Evolutionary conservation across 2,329 filamentous ascomycete species (phyloP).

Genomic region (Venturia aucupariae): DNA sequence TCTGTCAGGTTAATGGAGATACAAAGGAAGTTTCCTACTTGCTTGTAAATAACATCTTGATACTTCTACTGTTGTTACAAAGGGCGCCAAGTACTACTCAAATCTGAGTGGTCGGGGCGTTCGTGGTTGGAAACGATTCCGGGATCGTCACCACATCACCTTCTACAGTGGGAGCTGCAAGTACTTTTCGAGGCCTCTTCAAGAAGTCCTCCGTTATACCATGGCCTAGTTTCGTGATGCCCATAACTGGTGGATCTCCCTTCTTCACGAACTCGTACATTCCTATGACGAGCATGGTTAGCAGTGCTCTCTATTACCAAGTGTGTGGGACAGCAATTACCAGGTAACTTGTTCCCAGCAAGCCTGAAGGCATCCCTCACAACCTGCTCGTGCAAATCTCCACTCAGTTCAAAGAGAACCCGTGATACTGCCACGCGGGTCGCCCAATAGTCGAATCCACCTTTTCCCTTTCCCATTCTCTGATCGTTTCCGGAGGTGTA

Average conservation of each 20-base stretch:
- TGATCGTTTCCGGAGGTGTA: slow-evolving; percentile 94
- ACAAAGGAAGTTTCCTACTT: neutral
- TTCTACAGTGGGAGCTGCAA: neutral
- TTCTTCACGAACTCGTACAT: slow-evolving; percentile 91
- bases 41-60: neutral
- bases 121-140: neutral
- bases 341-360: slow-evolving; percentile 89
- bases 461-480: slow-evolving; percentile 99
- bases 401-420: slow-evolving; percentile 86
- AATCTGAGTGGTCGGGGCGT: neutral
- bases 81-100: neutral
- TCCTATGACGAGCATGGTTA: slow-evolving; percentile 36
- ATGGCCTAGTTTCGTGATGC: slow-evolving; percentile 76
- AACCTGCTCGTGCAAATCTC: slow-evolving; percentile 87
- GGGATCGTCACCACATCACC: neutral
- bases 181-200: slow-evolving; percentile 57
- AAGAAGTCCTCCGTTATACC: slow-evolving; percentile 76
- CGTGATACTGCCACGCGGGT: slow-evolving; percentile 82
- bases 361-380: slow-evolving; percentile 87
- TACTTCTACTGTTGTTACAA: slow-evolving; percentile 2
- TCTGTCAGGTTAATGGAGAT: neutral
- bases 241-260: slow-evolving; percentile 81
- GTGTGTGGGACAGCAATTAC: slow-evolving; percentile 40
- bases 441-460: slow-evolving; percentile 94
- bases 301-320: neutral